Percentiles rank a stretch among this genome's conserved stretches.
These are phyloP conservation scores for Fraxinus greggii DNA, from an alignment of 305 asterid species.

Conservation along the genomic window DNA sequence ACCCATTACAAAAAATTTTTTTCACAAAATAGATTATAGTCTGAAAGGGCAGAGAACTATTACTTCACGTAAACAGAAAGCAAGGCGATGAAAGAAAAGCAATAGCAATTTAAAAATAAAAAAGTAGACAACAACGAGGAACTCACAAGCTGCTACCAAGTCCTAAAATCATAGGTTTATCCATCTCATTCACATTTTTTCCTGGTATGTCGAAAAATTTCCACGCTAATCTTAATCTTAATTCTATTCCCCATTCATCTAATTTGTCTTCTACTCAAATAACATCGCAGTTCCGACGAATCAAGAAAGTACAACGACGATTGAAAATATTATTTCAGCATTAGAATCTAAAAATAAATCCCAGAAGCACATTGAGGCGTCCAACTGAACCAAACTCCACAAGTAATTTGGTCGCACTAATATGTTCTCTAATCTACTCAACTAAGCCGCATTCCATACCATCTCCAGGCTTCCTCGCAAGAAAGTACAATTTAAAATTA, in stretches of 20 bases:
- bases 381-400: background rate
- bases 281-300: background rate
- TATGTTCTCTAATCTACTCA: background rate
- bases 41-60: background rate
- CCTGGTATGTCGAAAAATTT: background rate
- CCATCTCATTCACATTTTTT: background rate
- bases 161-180: background rate
- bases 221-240: background rate
- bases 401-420: slow-evolving; percentile 1
- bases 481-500: slow-evolving; percentile 1
- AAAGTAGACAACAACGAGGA: background rate
- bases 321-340: slow-evolving; percentile 7
- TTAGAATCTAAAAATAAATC: slow-evolving; percentile 12
- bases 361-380: slow-evolving; percentile 4
- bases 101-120: background rate
- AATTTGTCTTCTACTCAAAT: background rate
- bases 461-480: background rate
- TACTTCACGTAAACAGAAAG: slow-evolving; percentile 5
- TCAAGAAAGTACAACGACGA: background rate
- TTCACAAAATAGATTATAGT: background rate
- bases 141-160: background rate
- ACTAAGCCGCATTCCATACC: background rate
- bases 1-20: background rate
- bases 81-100: slow-evolving; percentile 6
- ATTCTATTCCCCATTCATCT: background rate